Evolutionary conservation across 352 stramenopile genomes (phyloP).

Genomic region (Globisporangium takayamanum): DNA sequence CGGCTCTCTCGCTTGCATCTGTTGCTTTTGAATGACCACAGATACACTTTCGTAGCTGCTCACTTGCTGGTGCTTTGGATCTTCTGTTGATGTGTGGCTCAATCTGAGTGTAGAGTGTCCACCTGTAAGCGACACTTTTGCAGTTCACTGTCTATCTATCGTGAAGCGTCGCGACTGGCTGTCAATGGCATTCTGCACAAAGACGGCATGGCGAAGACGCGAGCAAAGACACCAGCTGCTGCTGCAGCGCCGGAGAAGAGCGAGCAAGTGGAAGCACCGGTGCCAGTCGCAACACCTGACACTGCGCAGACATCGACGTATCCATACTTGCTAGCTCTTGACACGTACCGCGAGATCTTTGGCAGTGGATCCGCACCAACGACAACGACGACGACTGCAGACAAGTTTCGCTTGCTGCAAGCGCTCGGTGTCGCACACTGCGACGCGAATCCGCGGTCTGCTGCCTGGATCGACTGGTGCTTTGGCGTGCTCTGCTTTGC

Average conservation of each 20-base stretch:
- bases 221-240: conserved; percentile 2
- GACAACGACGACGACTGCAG: conserved; percentile 1
- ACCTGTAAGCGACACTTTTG: too few species aligned
- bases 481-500: conserved; percentile 64
- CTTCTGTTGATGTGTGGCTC: too few species aligned
- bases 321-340: conserved; percentile 15
- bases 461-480: conserved; percentile 54
- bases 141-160: neutral
- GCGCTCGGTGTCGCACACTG: conserved; percentile 49
- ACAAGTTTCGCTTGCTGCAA: conserved; percentile 26
- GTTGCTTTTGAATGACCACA: too few species aligned
- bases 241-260: conserved; percentile 2
- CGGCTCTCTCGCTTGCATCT: too few species aligned
- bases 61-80: too few species aligned
- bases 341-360: conserved; percentile 7
- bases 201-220: conserved; percentile 9
- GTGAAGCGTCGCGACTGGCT: neutral
- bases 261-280: neutral
- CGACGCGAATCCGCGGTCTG: conserved; percentile 37
- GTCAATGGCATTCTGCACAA: too few species aligned
- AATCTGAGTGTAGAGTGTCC: too few species aligned
- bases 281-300: neutral
- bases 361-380: neutral
- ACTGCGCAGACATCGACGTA: neutral
- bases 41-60: too few species aligned